phyloP scores from a whole-genome alignment of 345 rosid species.

The Barbarea vulgaris region DNA sequence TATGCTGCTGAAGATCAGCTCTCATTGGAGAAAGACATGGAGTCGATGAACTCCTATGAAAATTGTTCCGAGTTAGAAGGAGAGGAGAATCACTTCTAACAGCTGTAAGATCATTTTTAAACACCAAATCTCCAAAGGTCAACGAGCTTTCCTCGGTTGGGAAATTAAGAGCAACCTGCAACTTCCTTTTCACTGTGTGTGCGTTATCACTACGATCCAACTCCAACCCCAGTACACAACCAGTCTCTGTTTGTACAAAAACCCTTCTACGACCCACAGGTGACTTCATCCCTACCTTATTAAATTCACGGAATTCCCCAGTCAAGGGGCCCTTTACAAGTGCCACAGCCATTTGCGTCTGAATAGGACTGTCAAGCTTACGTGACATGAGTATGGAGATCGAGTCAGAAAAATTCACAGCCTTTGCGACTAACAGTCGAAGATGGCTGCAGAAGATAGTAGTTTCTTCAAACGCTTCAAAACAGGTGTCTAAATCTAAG shows the following conservation, averaged over 20 bases:
- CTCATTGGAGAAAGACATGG: slow-evolving; percentile 71
- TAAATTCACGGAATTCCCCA: slow-evolving; percentile 59
- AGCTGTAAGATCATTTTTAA: slow-evolving; percentile 77
- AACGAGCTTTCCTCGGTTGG: slow-evolving; percentile 71
- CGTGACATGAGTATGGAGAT: slow-evolving; percentile 65
- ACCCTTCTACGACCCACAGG: slow-evolving; percentile 74
- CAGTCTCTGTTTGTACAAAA: slow-evolving; percentile 84
- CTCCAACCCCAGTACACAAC: slow-evolving; percentile 84
- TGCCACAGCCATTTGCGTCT: slow-evolving; percentile 86
- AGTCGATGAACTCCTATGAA: slow-evolving; percentile 79
- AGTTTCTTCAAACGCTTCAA: no score
- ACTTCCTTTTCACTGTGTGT: slow-evolving; percentile 78
- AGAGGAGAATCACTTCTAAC: slow-evolving; percentile 78
- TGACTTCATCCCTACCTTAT: slow-evolving; percentile 53
- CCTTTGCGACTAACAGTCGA: slow-evolving; percentile 41
- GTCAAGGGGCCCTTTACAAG: slow-evolving; percentile 63
- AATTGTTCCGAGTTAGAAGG: slow-evolving; percentile 65
- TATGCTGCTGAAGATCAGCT: slow-evolving; percentile 64
- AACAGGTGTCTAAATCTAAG: slow-evolving; percentile 45
- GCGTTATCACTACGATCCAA: slow-evolving; percentile 79
- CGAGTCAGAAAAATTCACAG: slow-evolving; percentile 21
- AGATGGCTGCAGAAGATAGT: slow-evolving; percentile 45
- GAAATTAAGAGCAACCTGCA: slow-evolving; percentile 77
- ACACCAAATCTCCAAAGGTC: slow-evolving; percentile 77
- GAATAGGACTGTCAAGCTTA: slow-evolving; percentile 82